These are phyloP conservation scores for Exophiala mesophila DNA, from an alignment of 2,329 filamentous ascomycete species.

Conservation along the genomic window DNA sequence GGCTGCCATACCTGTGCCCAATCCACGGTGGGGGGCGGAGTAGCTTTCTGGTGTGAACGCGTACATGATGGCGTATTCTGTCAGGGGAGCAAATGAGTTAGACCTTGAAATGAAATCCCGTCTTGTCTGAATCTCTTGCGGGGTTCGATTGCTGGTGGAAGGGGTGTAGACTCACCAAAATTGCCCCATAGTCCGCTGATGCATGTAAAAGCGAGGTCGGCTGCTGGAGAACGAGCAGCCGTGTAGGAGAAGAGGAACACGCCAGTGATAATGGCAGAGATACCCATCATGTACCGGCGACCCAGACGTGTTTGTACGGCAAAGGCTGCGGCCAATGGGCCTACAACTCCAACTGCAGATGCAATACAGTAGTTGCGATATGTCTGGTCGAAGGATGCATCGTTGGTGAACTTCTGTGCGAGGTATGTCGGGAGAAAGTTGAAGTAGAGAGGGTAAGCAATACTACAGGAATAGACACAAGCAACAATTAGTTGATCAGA, in stretches of 20 bases:
- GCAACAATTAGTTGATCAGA: not conserved
- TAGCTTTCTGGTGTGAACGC: constrained; percentile 75
- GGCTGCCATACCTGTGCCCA: constrained; percentile 67
- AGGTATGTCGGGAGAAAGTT: constrained; percentile 46
- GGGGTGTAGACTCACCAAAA: constrained; percentile 34
- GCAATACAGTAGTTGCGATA: constrained; percentile 76
- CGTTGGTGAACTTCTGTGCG: constrained; percentile 33
- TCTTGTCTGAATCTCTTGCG: too few relatives aligned
- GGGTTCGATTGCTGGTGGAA: not conserved
- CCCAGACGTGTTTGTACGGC: constrained; percentile 65
- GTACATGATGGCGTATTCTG: constrained; percentile 66
- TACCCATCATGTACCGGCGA: constrained; percentile 63
- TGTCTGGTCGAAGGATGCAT: not conserved
- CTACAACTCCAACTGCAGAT: constrained; percentile 65
- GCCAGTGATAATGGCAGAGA: constrained; percentile 63
- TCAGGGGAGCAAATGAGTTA: not conserved
- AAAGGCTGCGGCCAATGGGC: constrained; percentile 62
- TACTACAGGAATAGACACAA: too few relatives aligned
- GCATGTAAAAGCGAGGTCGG: constrained; percentile 70
- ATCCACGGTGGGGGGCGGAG: constrained; percentile 69
- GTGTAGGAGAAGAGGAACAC: constrained; percentile 68
- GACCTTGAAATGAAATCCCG: too few relatives aligned
- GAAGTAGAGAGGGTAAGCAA: constrained; percentile 46
- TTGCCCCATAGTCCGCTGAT: constrained; percentile 70
- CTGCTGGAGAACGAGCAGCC: constrained; percentile 56